Evolutionary conservation across 176 grass and related monocot species (phyloP), one percentile per base, ranked within the genome.

Genomic region (Triticum timopheevii): DNA sequence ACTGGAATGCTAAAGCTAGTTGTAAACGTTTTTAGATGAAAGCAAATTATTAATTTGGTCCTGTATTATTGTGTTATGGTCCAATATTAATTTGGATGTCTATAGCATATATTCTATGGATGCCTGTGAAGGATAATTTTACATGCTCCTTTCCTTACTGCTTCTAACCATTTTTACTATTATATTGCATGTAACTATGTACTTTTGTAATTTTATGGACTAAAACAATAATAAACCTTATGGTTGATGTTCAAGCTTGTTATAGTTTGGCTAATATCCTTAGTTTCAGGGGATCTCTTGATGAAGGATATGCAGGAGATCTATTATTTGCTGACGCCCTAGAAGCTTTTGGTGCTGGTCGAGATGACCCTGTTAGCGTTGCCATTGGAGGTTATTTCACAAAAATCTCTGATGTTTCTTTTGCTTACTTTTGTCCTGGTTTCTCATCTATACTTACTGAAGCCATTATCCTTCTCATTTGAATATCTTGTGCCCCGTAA

Each of bases 281-380:
- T 83, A 82, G 9, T 78, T 87, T 76, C 88, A 98, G 96, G 90
- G 86, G 83, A 61, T 93, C 92, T 70, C 90, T 98, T 90, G 94
- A 95, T 90, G 94, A 94, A 81, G 93, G 88, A 82, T 96, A 91
- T 69, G 65, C 86, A 64, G 93, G 92, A 39, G 92, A 98, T 80
- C 82, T 96, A n/a, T 69, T 92, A 81, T 98, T 96, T 86, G 93
- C 93, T 5, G 90, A 94, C 69, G 89, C 90, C 28, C 77, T 98
- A 73, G 86, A 96, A 91, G 88, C 89, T 84, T 98, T 98, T 77
- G 96, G 96, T 88, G 96, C 96, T 85, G 93, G 88, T 78, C 92
- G 89, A 80, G 93, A 98, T 84, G 96, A 96, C 30, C 96, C 93
- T 90, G 49, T 92, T 82, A 98, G 93, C 88, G 88, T 98, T 20